phyloP scores from a whole-genome alignment of 768 basidiomycete genomes.

The Podaxis sp. region DNA sequence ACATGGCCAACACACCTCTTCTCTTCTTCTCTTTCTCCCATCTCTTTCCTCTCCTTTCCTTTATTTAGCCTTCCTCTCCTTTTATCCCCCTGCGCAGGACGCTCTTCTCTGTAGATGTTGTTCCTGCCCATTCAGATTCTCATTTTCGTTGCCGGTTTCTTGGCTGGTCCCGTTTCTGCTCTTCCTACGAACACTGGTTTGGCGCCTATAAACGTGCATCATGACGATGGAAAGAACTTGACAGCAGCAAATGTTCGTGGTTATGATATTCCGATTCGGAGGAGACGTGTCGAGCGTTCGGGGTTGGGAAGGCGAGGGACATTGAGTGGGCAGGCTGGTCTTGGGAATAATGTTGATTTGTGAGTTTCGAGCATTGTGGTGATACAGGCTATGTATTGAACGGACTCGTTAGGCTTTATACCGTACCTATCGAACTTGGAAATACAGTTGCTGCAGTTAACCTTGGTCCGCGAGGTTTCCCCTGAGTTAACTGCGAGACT shows the following conservation, averaged over 20 bases:
- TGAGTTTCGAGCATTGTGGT: conserved; percentile 18
- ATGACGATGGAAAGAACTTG: neutral
- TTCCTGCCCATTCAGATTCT: conserved; percentile 13
- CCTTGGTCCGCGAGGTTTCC: conserved; percentile 24
- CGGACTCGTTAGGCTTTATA: conserved; percentile 28
- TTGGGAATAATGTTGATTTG: conserved; percentile 39
- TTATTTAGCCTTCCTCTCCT: conserved; percentile 14
- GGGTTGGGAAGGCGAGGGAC: conserved; percentile 25
- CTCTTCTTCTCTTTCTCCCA: conserved; percentile 8
- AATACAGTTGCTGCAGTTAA: conserved; percentile 29
- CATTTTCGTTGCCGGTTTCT: conserved; percentile 19
- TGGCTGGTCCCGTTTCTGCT: conserved; percentile 20
- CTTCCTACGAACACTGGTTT: conserved; percentile 13
- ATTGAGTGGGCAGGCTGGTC: conserved; percentile 32
- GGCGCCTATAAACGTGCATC: neutral
- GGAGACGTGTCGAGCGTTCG: conserved; percentile 19
- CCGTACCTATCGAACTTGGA: conserved; percentile 36
- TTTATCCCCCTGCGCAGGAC: conserved; percentile 26
- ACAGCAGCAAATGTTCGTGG: conserved; percentile 13
- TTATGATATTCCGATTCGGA: conserved; percentile 24
- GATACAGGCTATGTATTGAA: neutral
- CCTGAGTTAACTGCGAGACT: neutral
- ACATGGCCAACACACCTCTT: neutral
- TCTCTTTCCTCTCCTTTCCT: conserved; percentile 10
- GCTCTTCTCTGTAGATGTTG: conserved; percentile 22